Percentiles rank a stretch among this genome's conserved stretches.
These are phyloP conservation scores for Neonothopanus nambi DNA, from an alignment of 1,284 basidiomycete species.

Conservation along the genomic window DNA sequence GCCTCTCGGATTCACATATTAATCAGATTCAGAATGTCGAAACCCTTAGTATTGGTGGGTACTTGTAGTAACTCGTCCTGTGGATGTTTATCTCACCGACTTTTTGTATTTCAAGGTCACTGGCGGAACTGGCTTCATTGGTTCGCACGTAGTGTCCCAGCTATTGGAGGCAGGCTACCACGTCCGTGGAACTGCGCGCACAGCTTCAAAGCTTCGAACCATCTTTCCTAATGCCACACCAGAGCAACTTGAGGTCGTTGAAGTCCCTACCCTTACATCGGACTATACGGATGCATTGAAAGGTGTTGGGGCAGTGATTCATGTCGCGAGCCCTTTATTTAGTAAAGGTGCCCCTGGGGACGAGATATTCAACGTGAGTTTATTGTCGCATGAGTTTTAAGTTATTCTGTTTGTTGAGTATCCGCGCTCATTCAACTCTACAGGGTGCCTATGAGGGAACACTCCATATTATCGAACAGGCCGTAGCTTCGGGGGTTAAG, in stretches of 20 bases:
- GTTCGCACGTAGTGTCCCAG: conserved; percentile 1
- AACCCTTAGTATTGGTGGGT: no score
- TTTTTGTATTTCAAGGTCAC: background rate
- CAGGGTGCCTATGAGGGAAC: no score
- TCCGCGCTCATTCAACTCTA: conserved; percentile 1
- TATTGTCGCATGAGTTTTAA: background rate
- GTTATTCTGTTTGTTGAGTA: background rate
- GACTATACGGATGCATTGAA: no score
- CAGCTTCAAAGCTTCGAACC: background rate
- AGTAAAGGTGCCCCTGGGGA: conserved; percentile 5
- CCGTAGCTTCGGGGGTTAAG: background rate
- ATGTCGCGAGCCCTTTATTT: conserved; percentile 7
- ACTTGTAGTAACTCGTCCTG: no score
- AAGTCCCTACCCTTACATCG: no score
- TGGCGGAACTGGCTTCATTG: conserved; percentile 6
- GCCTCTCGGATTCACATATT: no score
- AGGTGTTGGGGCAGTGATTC: no score
- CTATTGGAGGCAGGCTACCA: background rate
- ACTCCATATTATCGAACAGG: background rate
- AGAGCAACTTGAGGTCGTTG: background rate
- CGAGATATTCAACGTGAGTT: conserved; percentile 5
- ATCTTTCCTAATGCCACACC: background rate
- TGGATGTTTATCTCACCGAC: no score
- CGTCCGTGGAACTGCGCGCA: background rate
- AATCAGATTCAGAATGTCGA: no score